Conservation (phyloP, 2,329 filamentous ascomycete genomes). For the Colletotrichum costaricense region DNA sequence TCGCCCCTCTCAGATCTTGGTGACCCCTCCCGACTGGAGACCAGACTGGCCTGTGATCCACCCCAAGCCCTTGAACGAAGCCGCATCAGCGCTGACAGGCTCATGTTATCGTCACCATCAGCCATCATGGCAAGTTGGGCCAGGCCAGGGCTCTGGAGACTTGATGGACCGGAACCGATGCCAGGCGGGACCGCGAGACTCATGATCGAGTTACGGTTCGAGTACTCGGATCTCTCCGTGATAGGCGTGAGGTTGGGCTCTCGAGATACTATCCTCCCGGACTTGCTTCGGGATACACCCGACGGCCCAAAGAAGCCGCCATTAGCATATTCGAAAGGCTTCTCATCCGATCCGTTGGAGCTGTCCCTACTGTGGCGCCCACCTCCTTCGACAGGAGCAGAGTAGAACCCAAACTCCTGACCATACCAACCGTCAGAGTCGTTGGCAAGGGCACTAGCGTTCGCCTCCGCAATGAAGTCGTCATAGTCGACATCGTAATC, state of each 20-base stretch:
- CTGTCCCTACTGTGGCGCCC: conserved; percentile 57
- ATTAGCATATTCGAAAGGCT: conserved; percentile 72
- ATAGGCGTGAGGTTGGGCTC: conserved; percentile 97
- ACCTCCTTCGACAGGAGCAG: conserved; percentile 60
- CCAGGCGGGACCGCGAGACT: conserved; percentile 69
- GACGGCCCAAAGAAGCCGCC: conserved; percentile 91
- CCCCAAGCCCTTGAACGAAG: conserved; percentile 83
- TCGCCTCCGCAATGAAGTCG: conserved; percentile 92
- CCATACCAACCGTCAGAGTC: conserved; percentile 96
- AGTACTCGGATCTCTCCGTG: conserved; percentile 95
- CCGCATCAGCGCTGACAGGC: conserved; percentile 76
- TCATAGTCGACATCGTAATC: conserved; percentile 84
- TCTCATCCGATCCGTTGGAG: conserved; percentile 45
- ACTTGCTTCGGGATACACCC: conserved; percentile 76
- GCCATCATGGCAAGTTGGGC: conserved; percentile 79
- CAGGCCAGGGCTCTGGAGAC: conserved; percentile 76
- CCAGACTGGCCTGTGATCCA: conserved; percentile 80
- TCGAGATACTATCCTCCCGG: conserved; percentile 78
- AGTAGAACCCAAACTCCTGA: conserved; percentile 96
- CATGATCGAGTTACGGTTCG: conserved; percentile 91
- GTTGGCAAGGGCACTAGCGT: conserved; percentile 90
- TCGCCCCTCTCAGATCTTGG: conserved; percentile 62
- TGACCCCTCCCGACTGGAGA: conserved; percentile 64
- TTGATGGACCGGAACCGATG: conserved; percentile 56
- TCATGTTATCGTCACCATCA: conserved; percentile 74